A percentile compares a stretch with the other conserved stretches of the same genome.
Evolutionary conservation across 1,284 basidiomycete genomes (phyloP).

Genomic region (Sporisorium scitamineum): DNA sequence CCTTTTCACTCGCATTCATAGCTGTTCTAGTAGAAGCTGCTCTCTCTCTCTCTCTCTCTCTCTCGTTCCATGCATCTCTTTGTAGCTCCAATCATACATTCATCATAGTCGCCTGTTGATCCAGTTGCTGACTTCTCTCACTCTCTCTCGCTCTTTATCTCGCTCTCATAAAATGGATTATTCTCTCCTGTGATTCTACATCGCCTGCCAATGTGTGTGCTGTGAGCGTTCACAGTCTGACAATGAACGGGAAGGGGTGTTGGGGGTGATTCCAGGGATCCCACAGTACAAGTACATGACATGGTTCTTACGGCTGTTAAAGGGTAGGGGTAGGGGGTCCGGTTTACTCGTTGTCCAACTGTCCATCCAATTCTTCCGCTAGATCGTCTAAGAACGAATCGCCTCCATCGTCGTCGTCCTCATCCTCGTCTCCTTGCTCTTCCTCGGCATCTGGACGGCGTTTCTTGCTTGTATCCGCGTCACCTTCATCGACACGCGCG

Average conservation of each 20-base stretch:
- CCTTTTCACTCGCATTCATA: background rate
- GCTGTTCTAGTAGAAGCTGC: background rate
- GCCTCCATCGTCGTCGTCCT: slow-evolving; percentile 40
- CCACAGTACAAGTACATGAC: slow-evolving; percentile 31
- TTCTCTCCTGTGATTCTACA: background rate
- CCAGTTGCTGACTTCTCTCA: slow-evolving; percentile 6
- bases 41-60: background rate
- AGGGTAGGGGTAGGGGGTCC: too few species aligned
- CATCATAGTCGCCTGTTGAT: slow-evolving; percentile 23
- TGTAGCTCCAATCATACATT: background rate
- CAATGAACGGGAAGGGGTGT: background rate
- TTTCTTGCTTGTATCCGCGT: slow-evolving; percentile 53
- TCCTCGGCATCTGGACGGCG: slow-evolving; percentile 13
- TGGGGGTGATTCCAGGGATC: background rate
- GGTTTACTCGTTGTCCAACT: slow-evolving; percentile 48
- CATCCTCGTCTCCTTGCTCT: slow-evolving; percentile 35
- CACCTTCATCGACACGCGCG: slow-evolving; percentile 4
- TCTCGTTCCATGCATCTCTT: background rate
- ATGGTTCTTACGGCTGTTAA: background rate
- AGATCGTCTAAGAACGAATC: slow-evolving; percentile 61
- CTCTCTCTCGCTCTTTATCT: background rate
- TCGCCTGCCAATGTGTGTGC: background rate
- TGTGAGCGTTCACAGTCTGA: background rate
- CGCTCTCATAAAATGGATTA: background rate
- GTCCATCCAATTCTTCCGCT: slow-evolving; percentile 60